Base-by-base conservation (phyloP, 2,329 filamentous ascomycete genomes). In the Colletotrichum orbiculare region DNA sequence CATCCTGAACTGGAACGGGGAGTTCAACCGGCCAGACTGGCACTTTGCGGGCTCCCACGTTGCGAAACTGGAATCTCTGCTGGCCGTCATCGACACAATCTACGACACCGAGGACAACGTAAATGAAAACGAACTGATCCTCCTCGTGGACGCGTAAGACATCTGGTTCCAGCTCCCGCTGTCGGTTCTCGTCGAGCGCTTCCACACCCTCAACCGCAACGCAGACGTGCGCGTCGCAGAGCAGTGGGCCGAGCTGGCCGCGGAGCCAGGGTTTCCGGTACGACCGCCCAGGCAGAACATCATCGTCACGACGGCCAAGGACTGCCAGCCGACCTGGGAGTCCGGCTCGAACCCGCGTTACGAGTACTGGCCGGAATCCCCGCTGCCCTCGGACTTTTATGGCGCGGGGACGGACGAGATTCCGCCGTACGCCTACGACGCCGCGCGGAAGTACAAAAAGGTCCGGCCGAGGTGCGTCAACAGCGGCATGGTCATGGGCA, bases 161-260 rank as follows among this genome's bases (percentile, higher is more conserved):
- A 68, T 76, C 42, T 79, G 77, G 77, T 79, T 79, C 46, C 77
- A 79, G 54, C 72, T 79, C 1, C 77, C 77, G 0, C 75, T 77
- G 0, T 75, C 75, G 6, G 76, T 78, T 1, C 71, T 79, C 2
- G 72, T 79, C 6, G 62, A 76, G 43, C 73, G 77, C 8, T 79
- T 74, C 58, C 77, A 78, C 54, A 69, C 70, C 12, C 68, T 78
- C 33, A 78, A 78, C 61, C 67, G 66, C 6, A 72, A 77, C 43
- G 76, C 77, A 11, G 71, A 78, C 52, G 70, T 69, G 3, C 72
- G 77, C 8, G 41, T 70, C 2, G 69, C 60, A 2, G 55, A 64
- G 2, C 55, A 73, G 4, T 77, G 76, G 77, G 34, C 54, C 7
- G 49, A 60, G 0, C 50, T 64, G 1, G 41, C 59, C 5, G 37